phyloP scores from a whole-genome alignment of 805 yeast genomes.

The Candida corydali region DNA sequence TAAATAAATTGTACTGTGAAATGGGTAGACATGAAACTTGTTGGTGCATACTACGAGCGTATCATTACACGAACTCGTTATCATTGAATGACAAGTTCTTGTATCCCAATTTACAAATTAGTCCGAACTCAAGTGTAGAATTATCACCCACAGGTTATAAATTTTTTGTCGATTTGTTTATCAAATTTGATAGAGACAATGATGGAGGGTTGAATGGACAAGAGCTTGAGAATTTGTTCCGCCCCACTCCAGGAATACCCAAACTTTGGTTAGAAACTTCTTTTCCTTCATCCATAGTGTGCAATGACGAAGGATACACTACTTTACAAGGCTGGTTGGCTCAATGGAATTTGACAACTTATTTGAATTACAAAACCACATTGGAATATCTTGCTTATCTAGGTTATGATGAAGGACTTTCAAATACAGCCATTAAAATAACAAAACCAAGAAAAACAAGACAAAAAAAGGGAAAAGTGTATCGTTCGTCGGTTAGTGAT shows the following conservation, averaged over 20 bases:
- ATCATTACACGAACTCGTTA: conserved; percentile 87
- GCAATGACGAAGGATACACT: conserved; percentile 85
- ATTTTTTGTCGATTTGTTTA: conserved; percentile 84
- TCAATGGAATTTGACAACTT: conserved; percentile 97
- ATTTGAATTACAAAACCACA: conserved; percentile 76
- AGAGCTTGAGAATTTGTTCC: conserved; percentile 67
- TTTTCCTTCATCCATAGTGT: conserved; percentile 84
- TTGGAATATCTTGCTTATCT: conserved; percentile 84
- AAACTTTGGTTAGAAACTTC: conserved; percentile 77
- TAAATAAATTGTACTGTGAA: conserved; percentile 82
- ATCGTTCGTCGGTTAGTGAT: conserved; percentile 68
- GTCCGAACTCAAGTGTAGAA: conserved; percentile 76
- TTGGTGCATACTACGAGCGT: conserved; percentile 89
- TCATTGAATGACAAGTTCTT: conserved; percentile 76
- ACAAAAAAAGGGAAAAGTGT: conserved; percentile 57
- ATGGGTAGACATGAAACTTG: conserved; percentile 94
- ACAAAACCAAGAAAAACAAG: conserved; percentile 78
- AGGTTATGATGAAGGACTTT: conserved; percentile 66
- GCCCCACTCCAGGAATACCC: conserved; percentile 93
- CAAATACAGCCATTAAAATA: conserved; percentile 48
- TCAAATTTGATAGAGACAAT: conserved; percentile 87
- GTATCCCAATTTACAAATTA: conserved; percentile 76
- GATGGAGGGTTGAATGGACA: conserved; percentile 87
- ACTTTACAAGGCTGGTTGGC: conserved; percentile 98
- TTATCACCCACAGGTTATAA: conserved; percentile 88